These are phyloP conservation scores for Venturia carpophila DNA, from an alignment of 2,329 filamentous ascomycete species.

Conservation along the genomic window DNA sequence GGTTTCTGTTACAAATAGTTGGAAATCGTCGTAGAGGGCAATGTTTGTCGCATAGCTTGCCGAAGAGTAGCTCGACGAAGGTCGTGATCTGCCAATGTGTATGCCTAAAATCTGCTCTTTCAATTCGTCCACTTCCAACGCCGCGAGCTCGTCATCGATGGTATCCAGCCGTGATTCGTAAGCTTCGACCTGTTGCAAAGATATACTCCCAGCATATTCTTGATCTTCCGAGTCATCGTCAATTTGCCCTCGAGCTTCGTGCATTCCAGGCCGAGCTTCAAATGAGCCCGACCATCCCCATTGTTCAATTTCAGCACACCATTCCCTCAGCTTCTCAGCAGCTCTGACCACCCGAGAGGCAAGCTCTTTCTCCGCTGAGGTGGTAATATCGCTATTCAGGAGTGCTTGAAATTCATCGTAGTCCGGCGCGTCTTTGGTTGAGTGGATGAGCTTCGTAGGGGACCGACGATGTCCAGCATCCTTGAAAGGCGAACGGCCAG, in stretches of 20 bases:
- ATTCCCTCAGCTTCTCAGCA: slow-evolving; percentile 62
- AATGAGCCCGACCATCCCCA: slow-evolving; percentile 52
- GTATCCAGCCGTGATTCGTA: slow-evolving; percentile 69
- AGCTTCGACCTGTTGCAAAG: slow-evolving; percentile 51
- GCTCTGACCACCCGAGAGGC: slow-evolving; percentile 62
- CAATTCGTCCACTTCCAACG: slow-evolving; percentile 73
- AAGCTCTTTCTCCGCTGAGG: slow-evolving; percentile 60
- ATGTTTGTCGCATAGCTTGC: slow-evolving; percentile 40
- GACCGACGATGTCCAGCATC: slow-evolving; percentile 6
- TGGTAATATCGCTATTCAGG: slow-evolving; percentile 54
- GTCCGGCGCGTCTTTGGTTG: slow-evolving; percentile 1
- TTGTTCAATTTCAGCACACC: slow-evolving; percentile 62
- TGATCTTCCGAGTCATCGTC: slow-evolving; percentile 26
- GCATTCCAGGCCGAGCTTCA: slow-evolving; percentile 26
- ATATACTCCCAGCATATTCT: slow-evolving; percentile 64
- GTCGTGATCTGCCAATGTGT: slow-evolving; percentile 47
- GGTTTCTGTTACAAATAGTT: slow-evolving; percentile 82
- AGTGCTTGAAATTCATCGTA: slow-evolving; percentile 34
- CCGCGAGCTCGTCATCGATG: slow-evolving; percentile 61
- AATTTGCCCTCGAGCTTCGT: slow-evolving; percentile 21
- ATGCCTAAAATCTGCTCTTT: slow-evolving; percentile 80
- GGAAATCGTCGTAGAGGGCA: slow-evolving; percentile 76
- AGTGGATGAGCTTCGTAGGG: slow-evolving; percentile 8
- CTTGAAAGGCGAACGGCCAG: slow-evolving; percentile 8
- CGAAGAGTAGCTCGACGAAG: slow-evolving; percentile 32